Conservation (phyloP, 768 basidiomycete genomes). For the Tylopilus felleus region DNA sequence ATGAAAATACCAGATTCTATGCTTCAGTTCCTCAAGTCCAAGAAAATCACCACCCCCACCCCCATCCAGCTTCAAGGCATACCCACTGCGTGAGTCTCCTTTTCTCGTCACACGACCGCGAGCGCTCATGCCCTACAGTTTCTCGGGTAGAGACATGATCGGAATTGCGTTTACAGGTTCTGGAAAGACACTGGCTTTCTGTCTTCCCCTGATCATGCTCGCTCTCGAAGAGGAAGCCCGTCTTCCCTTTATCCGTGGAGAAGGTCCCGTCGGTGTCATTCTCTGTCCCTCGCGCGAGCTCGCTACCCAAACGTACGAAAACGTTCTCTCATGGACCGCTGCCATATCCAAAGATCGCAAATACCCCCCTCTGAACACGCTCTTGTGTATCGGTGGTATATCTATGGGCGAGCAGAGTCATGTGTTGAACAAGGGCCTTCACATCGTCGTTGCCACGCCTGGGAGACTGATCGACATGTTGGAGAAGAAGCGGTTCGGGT, state of each 20-base stretch:
- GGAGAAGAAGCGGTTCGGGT: conserved; percentile 89
- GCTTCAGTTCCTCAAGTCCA: conserved; percentile 76
- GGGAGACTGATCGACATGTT: conserved; percentile 97
- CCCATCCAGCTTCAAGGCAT: conserved; percentile 98
- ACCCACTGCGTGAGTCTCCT: conserved; percentile 75
- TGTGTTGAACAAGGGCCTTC: conserved; percentile 84
- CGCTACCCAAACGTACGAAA: conserved; percentile 96
- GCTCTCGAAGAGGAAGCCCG: conserved; percentile 92
- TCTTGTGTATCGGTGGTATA: conserved; percentile 96
- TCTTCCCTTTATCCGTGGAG: conserved; percentile 84
- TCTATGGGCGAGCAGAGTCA: conserved; percentile 98
- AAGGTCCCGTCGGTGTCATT: conserved; percentile 95
- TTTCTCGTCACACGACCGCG: background rate
- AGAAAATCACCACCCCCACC: conserved; percentile 83
- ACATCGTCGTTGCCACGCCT: conserved; percentile 95
- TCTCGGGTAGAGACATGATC: conserved; percentile 95
- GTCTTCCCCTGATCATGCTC: conserved; percentile 95
- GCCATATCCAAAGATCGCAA: conserved; percentile 74
- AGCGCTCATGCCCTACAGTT: conserved; percentile 45
- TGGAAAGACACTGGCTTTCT: conserved; percentile 98
- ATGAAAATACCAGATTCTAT: conserved; percentile 97
- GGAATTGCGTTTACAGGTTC: conserved; percentile 99
- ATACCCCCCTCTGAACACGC: conserved; percentile 82
- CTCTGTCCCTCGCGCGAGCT: conserved; percentile 97
- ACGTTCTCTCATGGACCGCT: conserved; percentile 80